A percentile compares a stretch with the other conserved stretches of the same genome.
These are phyloP conservation scores for Neocucurbitaria cava DNA, from an alignment of 2,329 filamentous ascomycete genomes.

Conservation along the genomic window DNA sequence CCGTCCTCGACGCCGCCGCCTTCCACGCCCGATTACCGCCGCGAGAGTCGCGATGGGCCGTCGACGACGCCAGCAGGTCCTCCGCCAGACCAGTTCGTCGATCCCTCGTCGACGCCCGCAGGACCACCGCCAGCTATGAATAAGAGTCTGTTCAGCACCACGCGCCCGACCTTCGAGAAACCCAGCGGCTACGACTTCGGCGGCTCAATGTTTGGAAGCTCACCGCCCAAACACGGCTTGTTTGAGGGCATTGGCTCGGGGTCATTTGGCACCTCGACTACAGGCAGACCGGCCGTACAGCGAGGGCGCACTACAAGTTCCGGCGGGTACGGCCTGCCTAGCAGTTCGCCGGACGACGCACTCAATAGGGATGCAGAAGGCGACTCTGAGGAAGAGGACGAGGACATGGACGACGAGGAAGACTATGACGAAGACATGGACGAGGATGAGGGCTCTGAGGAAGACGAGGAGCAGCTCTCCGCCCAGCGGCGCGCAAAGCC, in stretches of 20 bases:
- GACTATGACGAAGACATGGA: slow-evolving; percentile 44
- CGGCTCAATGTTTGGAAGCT: slow-evolving; percentile 35
- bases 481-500: slow-evolving; percentile 35
- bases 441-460: slow-evolving; percentile 47
- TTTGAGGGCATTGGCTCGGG: slow-evolving; percentile 39
- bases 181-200: slow-evolving; percentile 29
- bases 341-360: slow-evolving; percentile 38
- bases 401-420: slow-evolving; percentile 35
- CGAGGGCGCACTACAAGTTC: slow-evolving; percentile 35
- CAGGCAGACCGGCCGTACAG: slow-evolving; percentile 34
- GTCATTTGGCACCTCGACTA: slow-evolving; percentile 35
- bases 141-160: slow-evolving; percentile 58
- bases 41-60: slow-evolving; percentile 44
- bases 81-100: slow-evolving; percentile 56
- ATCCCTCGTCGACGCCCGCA: slow-evolving; percentile 63
- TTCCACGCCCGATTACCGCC: slow-evolving; percentile 43
- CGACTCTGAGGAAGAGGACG: slow-evolving; percentile 45
- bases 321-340: slow-evolving; percentile 42
- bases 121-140: slow-evolving; percentile 57
- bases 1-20: slow-evolving; percentile 44
- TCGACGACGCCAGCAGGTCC: slow-evolving; percentile 66
- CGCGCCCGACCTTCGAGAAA: slow-evolving; percentile 49
- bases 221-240: slow-evolving; percentile 41
- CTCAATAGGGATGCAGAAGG: slow-evolving; percentile 40
- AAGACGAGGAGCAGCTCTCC: slow-evolving; percentile 53